Base-by-base conservation (phyloP, 495 filamentous ascomycete genomes). In the Penicillium canescens region DNA sequence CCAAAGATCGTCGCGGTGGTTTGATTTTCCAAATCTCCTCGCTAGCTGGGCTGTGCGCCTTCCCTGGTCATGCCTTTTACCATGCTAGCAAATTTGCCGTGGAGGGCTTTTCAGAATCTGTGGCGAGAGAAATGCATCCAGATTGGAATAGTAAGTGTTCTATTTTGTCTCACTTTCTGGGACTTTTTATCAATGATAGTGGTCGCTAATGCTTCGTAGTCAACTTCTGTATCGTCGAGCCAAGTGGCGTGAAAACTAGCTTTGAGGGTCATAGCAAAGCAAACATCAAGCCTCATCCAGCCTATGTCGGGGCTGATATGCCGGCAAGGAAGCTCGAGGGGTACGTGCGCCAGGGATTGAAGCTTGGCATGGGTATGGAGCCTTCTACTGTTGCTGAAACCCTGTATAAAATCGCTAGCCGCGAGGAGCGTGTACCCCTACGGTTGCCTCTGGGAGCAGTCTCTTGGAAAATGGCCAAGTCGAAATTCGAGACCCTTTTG, bases 21-120 rank as follows among this genome's bases (percentile, higher is more conserved):
- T 65, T 81, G 8, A 70, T 85, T 16, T 33, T 82, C 9, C 79
- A 86, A 50, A 58, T 86, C 11, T 77, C 75, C 9, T 79, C 75
- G 3, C 70, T 85, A 54, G 80, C 77, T 3, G 83, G 82, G 4
- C 70, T 66, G 33, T 24, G 70, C 2, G 78, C 71, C 4, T 74
- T 72, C 9, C 75, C 78, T 0, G 76, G 72, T 0, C 58, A 72
- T 49, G 66, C 77, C 1, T 82, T 78, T 51, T 85, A 84, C 51
- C 78, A 81, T 61, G 79, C 81, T 24, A 70, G 68, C 40, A 83
- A 83, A 62, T 82, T 81, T 52, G 78, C 76, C 6, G 60, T 83
- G 13, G 80, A 82, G 51, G 82, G 81, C 6, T 82, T 79, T 62
- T 82, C 82, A 6, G 79, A 84, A 55, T 69, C 74, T 7, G 61